Evolutionary conservation across 306 rosid genomes (phyloP), one percentile per base, ranked within the genome.

Genomic region (Mimosa pudica): DNA sequence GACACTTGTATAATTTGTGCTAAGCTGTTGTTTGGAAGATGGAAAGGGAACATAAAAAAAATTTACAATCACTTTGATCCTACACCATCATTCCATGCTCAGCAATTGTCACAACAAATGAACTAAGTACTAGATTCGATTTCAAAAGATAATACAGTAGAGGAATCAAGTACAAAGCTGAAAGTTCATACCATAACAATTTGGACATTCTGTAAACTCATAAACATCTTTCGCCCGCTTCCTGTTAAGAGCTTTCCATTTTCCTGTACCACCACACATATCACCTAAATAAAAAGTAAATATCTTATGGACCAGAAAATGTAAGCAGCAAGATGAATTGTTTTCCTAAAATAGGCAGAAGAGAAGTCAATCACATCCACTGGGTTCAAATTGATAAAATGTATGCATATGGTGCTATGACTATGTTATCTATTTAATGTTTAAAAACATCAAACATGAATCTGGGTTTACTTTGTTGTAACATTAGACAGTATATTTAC

Each of bases 261-360:
- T 94, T 83, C 98, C 98, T 54, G 98, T 94, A 81, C 98, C 97
- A 80, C 98, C 98, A 79, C 98, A 94, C 98, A 94, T 91, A 86
- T 94, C 97, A 86, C 97, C 98, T 94, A 87, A 76, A 88, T 72
- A 77, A 74, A 85, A 88, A 82, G 82, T 54, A 84, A 82, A 78
- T 73, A 68, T 79, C 62, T 61, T 76, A 84, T 55, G 48, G 65
- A 78, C 67, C 79, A 81, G 67, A 81, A 13, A 32, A 45, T 33
- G 20, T n/a, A 10, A 77, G 47, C 62, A 76, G 47, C 47, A 78
- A 41, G 9, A 71, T 36, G 20, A 51, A 65, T 45, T 38, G 42
- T 77, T 73, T 72, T 32, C 11, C 52, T 63, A 73, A 52, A 71
- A 46, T 38, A n/a, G 52, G 9, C 51, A 5, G 11, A 16, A 69